These are phyloP conservation scores for Leptosphaerulina australis DNA, from an alignment of 2,329 filamentous ascomycete species.

Conservation along the genomic window DNA sequence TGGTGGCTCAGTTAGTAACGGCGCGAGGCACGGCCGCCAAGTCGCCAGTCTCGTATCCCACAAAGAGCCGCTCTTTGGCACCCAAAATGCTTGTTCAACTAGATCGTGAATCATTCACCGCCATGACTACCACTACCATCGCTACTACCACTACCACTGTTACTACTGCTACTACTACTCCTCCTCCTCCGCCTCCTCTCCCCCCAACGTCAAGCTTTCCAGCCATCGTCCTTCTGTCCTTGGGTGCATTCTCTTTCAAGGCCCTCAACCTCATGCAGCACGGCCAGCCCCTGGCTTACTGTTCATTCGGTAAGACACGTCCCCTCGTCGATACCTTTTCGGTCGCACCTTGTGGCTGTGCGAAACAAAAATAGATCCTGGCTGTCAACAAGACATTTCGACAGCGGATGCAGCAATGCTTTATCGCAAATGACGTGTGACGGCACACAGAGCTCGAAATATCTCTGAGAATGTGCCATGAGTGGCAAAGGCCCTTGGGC, in stretches of 20 bases:
- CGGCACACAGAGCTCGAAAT: slow-evolving; percentile 4
- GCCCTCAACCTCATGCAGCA: too few species aligned
- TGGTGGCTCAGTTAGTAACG: slow-evolving; percentile 15
- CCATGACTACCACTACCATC: too few species aligned
- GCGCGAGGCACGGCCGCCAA: slow-evolving; percentile 11
- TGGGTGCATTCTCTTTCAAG: too few species aligned
- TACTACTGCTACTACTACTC: too few species aligned
- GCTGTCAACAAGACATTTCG: slow-evolving; percentile 16
- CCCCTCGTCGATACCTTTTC: slow-evolving; percentile 12
- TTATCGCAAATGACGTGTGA: slow-evolving; percentile 15
- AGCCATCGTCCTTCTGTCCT: not conserved
- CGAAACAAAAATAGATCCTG: slow-evolving; percentile 17
- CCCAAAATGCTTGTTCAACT: slow-evolving; percentile 11
- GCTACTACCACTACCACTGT: too few species aligned
- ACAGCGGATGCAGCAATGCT: slow-evolving; percentile 9
- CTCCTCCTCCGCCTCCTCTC: too few species aligned
- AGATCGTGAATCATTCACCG: not conserved
- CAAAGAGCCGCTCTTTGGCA: slow-evolving; percentile 2
- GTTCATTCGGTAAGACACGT: slow-evolving; percentile 4
- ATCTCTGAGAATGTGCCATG: not conserved
- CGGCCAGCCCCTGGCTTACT: slow-evolving; percentile 12
- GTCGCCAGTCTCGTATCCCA: slow-evolving; percentile 10
- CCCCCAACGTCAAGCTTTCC: not conserved
- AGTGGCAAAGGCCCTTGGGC: not conserved
- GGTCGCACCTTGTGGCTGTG: slow-evolving; percentile 19